phyloP scores from a whole-genome alignment of 2,329 filamentous ascomycete species.

The Calonectria hongkongensis region DNA sequence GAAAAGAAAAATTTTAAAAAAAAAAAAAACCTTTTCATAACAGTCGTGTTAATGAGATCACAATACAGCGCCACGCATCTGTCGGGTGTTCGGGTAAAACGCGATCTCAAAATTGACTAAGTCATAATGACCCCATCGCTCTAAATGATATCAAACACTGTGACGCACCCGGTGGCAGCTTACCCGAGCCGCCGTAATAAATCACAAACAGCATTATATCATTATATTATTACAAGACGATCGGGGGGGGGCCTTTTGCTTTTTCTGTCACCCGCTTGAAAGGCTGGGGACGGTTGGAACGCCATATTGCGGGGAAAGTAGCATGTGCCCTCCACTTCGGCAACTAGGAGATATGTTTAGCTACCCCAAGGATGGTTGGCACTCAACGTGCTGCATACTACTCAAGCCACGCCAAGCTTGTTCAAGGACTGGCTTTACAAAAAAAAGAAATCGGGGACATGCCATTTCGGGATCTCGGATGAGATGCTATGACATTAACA shows the following conservation, averaged over 20 bases:
- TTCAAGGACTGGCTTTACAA: not conserved
- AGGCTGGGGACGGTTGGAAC: not conserved
- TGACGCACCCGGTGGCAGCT: too few species aligned
- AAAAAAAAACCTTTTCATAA: not conserved
- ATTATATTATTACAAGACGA: not conserved
- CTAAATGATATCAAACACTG: too few species aligned
- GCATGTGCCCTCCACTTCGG: conserved; percentile 29
- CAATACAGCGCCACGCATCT: not conserved
- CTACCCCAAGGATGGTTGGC: not conserved
- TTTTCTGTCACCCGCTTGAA: not conserved
- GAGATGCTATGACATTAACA: too few species aligned
- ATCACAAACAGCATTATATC: not conserved
- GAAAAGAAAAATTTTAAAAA: not conserved
- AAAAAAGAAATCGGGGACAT: not conserved
- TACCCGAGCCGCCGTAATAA: too few species aligned
- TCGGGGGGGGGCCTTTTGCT: not conserved
- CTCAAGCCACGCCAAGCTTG: not conserved
- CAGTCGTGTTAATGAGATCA: too few species aligned
- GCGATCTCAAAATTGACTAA: too few species aligned
- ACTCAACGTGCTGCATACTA: too few species aligned
- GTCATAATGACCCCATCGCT: too few species aligned
- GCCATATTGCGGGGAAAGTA: conserved; percentile 29
- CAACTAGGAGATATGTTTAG: not conserved
- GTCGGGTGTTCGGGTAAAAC: not conserved
- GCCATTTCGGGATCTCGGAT: not conserved